Percentiles rank a stretch among this genome's conserved stretches.
These are phyloP conservation scores for Wickerhamiella infanticola DNA, from an alignment of 1,139 yeast genomes.

Conservation along the genomic window DNA sequence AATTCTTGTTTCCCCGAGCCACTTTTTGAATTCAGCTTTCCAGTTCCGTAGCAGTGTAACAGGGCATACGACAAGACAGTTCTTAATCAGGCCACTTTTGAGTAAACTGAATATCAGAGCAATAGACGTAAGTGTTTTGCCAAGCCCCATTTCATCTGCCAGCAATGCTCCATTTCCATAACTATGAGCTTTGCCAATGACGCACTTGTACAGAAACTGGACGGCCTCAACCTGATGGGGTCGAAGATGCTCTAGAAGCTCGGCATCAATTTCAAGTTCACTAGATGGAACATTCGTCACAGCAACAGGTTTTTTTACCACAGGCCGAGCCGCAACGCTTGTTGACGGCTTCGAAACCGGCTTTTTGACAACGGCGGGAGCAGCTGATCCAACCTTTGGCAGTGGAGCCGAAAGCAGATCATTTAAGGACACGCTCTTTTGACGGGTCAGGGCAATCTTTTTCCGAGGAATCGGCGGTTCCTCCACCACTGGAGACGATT, in stretches of 20 bases:
- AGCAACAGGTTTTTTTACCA: background rate
- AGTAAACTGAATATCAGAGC: slow-evolving; percentile 70
- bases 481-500: background rate
- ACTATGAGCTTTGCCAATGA: slow-evolving; percentile 45
- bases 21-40: slow-evolving; percentile 75
- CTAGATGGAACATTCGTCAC: background rate
- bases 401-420: background rate
- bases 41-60: slow-evolving; percentile 81
- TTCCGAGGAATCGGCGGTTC: background rate
- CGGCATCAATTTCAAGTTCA: background rate
- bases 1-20: slow-evolving; percentile 61
- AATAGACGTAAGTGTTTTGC: slow-evolving; percentile 82
- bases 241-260: slow-evolving; percentile 23
- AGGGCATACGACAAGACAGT: slow-evolving; percentile 76
- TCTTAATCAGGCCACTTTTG: slow-evolving; percentile 43
- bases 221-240: slow-evolving; percentile 85
- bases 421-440: background rate
- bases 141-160: slow-evolving; percentile 97
- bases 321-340: background rate
- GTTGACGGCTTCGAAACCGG: background rate
- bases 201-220: slow-evolving; percentile 60
- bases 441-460: background rate
- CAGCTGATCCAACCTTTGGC: background rate
- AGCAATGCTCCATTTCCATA: slow-evolving; percentile 62
- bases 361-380: background rate